A percentile compares a stretch with the other conserved stretches of the same genome.
Evolutionary conservation across 345 rosid genomes (phyloP).

Genomic region (Citrus reticulata): DNA sequence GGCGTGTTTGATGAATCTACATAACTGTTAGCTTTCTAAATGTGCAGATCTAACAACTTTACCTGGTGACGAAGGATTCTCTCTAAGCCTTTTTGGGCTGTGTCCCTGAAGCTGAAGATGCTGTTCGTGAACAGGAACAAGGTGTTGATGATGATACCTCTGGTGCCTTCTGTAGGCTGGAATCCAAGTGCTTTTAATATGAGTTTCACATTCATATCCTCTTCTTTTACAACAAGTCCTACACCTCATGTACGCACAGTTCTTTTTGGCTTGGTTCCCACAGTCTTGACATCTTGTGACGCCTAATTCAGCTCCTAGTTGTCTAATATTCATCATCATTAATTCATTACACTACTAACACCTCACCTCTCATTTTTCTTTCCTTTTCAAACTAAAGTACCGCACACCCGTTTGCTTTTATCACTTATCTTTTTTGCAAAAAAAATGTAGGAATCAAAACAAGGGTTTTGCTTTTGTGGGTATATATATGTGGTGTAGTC

Average conservation of each 20-base stretch:
- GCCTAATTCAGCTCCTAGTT: constrained; percentile 9
- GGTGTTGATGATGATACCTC: constrained; percentile 3
- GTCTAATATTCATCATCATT: constrained; percentile 10
- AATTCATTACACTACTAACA: neutral
- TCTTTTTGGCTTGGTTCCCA: constrained; percentile 35
- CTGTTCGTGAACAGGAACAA: constrained; percentile 17
- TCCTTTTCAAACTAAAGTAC: neutral
- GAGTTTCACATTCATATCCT: constrained; percentile 28
- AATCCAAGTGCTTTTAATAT: constrained; percentile 34
- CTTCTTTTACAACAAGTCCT: constrained; percentile 32
- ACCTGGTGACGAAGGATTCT: constrained; percentile 17
- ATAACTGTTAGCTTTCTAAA: neutral
- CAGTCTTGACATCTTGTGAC: constrained; percentile 30
- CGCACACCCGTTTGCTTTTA: neutral
- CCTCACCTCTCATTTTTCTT: neutral
- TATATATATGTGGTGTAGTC: too few relatives aligned
- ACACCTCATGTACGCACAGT: constrained; percentile 28
- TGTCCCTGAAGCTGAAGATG: constrained; percentile 21
- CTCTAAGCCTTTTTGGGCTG: constrained; percentile 40
- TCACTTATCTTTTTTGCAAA: neutral
- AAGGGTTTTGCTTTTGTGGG: neutral
- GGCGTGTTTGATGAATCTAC: neutral
- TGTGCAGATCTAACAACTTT: constrained; percentile 8
- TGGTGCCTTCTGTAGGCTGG: constrained; percentile 22
- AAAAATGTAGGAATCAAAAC: neutral